These are phyloP conservation scores for Yarrowia hollandica DNA, from an alignment of 805 yeast species.

Conservation along the genomic window DNA sequence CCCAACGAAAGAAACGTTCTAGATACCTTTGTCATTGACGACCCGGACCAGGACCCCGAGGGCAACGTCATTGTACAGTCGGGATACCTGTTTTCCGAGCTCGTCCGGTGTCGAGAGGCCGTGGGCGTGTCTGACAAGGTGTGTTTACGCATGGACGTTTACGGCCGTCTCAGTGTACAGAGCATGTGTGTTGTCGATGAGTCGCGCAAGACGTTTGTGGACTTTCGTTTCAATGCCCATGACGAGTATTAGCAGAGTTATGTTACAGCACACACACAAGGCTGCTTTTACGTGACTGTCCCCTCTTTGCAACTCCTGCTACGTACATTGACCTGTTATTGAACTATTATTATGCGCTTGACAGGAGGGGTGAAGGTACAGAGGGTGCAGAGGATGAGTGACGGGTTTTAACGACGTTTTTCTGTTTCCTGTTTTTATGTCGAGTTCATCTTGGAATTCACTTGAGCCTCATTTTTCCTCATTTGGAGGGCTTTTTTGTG, in stretches of 20 bases:
- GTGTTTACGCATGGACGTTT: slow-evolving; percentile 54
- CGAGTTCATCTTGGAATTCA: no score
- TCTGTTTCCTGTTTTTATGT: no score
- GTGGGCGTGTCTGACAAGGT: slow-evolving; percentile 53
- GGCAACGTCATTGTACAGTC: slow-evolving; percentile 35
- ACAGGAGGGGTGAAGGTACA: no score
- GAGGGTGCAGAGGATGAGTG: no score
- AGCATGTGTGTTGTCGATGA: slow-evolving; percentile 44
- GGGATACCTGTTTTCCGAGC: slow-evolving; percentile 50
- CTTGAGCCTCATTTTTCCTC: no score
- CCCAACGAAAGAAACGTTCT: slow-evolving; percentile 64
- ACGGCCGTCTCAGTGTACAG: slow-evolving; percentile 52
- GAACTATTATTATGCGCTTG: no score
- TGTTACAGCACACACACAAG: neutral
- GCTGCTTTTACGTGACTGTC: no score
- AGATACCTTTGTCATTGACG: slow-evolving; percentile 54
- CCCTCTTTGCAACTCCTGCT: no score
- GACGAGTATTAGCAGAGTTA: slow-evolving; percentile 9
- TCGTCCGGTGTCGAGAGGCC: slow-evolving; percentile 53
- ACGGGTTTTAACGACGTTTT: no score
- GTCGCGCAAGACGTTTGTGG: slow-evolving; percentile 38
- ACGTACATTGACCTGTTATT: no score
- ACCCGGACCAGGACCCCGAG: slow-evolving; percentile 34
- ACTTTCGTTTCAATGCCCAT: slow-evolving; percentile 37
- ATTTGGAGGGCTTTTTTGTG: no score